A percentile compares a stretch with the other conserved stretches of the same genome.
Evolutionary conservation across 345 rosid species (phyloP).

Genomic region (Lepidium didymum): DNA sequence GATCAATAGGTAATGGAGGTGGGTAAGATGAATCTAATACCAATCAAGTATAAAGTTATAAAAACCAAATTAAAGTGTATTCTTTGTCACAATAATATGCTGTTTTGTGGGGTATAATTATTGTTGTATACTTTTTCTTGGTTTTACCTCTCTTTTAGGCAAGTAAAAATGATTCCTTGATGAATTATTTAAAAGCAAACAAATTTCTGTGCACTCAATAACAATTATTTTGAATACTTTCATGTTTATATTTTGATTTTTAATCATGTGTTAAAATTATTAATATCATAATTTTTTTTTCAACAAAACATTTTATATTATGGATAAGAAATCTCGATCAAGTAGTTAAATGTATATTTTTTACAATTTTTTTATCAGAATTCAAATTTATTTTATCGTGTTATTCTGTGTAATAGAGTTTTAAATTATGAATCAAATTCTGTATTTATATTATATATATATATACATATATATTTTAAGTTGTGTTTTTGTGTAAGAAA

Average conservation of each 20-base stretch:
- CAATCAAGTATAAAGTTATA: conserved; percentile 30
- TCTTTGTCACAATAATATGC: conserved; percentile 23
- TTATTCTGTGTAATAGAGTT: no score
- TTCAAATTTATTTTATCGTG: no score
- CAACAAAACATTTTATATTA: no score
- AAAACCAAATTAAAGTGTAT: conserved; percentile 26
- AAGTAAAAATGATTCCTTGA: conserved; percentile 25
- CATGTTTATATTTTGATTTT: not conserved
- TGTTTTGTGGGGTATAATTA: conserved; percentile 31
- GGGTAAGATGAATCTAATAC: conserved; percentile 34
- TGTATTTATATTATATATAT: no score
- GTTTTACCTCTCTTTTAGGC: conserved; percentile 16
- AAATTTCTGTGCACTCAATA: conserved; percentile 17
- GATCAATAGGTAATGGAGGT: conserved; percentile 28
- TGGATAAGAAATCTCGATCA: no score
- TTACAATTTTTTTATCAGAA: no score
- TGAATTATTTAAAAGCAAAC: conserved; percentile 16
- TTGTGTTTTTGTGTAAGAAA: not conserved
- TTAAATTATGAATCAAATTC: no score
- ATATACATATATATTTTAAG: no score
- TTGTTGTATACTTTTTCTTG: conserved; percentile 15
- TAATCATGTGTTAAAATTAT: not conserved
- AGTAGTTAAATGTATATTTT: no score
- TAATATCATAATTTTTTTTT: not conserved
- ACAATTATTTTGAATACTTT: not conserved